These are phyloP conservation scores for Rhododendron ferrugineum DNA, from an alignment of 148 eudicot genomes.

Conservation along the genomic window DNA sequence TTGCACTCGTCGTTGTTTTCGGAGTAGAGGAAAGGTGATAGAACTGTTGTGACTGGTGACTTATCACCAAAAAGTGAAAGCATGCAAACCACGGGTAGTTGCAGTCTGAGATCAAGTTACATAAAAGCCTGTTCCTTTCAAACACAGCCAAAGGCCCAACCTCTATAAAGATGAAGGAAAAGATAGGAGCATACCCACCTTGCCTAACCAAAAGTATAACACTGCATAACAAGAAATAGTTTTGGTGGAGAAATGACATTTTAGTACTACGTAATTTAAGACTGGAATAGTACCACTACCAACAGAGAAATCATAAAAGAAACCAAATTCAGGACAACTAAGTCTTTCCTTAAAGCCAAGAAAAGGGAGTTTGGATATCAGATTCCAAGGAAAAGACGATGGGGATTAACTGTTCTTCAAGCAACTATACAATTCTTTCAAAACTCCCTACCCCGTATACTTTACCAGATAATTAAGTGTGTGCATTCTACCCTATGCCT, in stretches of 20 bases:
- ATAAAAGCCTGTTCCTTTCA: no score
- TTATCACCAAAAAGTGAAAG: no score
- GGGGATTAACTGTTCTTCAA: background rate
- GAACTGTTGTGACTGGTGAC: no score
- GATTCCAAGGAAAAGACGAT: background rate
- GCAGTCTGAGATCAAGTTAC: no score
- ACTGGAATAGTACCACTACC: background rate
- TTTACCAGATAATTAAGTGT: background rate
- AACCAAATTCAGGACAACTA: background rate
- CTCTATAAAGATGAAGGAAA: no score
- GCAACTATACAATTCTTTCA: background rate
- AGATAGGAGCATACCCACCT: no score
- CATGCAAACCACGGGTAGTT: no score
- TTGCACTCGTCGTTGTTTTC: no score
- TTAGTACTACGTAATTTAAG: background rate
- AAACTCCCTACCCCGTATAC: background rate
- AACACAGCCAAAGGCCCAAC: no score
- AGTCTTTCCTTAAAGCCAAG: background rate
- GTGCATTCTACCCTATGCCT: background rate
- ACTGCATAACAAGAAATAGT: background rate
- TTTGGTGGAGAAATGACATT: background rate
- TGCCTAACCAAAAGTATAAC: background rate
- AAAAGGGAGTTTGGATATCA: background rate
- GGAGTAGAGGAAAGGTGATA: no score
- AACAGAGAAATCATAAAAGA: background rate